Conservation (phyloP, 1,284 basidiomycete genomes). For the Rhodotorula sp. region DNA sequence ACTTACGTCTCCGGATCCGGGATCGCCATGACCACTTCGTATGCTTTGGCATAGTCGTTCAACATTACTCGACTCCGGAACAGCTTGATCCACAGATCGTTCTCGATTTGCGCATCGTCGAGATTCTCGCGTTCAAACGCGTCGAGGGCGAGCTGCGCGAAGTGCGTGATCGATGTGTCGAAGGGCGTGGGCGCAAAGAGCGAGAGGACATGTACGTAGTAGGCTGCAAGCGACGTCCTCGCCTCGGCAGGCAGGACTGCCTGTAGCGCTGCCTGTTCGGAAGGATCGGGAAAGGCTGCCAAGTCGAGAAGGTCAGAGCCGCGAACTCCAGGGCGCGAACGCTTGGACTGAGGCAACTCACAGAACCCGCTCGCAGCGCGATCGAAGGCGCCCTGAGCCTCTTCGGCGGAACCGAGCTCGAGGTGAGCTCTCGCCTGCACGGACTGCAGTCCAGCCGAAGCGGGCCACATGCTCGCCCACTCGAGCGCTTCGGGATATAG, state of each 20-base stretch:
- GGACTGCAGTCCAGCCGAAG: constrained; percentile 71
- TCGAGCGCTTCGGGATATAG: constrained; percentile 64
- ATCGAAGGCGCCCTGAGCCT: constrained; percentile 68
- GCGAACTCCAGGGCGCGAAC: no score
- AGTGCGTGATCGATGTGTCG: constrained; percentile 65
- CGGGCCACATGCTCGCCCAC: constrained; percentile 69
- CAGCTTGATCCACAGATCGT: constrained; percentile 70
- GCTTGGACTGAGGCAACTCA: constrained; percentile 51
- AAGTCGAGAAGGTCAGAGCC: background rate
- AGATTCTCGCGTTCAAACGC: constrained; percentile 19
- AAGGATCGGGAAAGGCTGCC: no score
- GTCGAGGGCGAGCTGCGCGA: constrained; percentile 56
- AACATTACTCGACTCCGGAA: constrained; percentile 72
- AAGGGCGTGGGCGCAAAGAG: constrained; percentile 65
- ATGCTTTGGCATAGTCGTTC: constrained; percentile 78
- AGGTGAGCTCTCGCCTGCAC: constrained; percentile 68
- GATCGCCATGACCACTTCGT: constrained; percentile 67
- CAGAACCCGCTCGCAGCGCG: constrained; percentile 74
- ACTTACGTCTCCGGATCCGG: constrained; percentile 58
- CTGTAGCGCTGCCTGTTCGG: background rate
- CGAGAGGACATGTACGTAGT: constrained; percentile 71
- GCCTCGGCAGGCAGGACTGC: constrained; percentile 15
- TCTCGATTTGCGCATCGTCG: constrained; percentile 22
- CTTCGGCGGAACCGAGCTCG: constrained; percentile 67
- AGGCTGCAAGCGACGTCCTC: constrained; percentile 47